Conservation (phyloP, 371 early-diverging fungal species). For the Mortierella sp. region DNA sequence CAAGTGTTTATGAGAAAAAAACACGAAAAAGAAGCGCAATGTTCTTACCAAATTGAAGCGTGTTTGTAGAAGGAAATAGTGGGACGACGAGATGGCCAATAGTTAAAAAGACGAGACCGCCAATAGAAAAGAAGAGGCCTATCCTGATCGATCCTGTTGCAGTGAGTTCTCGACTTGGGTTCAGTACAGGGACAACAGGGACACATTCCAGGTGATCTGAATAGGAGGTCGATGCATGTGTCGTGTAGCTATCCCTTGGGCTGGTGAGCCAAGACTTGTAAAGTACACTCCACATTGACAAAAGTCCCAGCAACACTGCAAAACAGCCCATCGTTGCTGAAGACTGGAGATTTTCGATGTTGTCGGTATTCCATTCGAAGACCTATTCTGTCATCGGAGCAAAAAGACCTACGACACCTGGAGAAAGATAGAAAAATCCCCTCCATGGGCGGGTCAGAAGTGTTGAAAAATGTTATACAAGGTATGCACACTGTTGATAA, state of each 20-base stretch:
- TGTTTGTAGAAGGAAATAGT: conserved; percentile 6
- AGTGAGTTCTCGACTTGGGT: not conserved
- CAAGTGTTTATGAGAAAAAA: not conserved
- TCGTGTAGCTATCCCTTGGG: not conserved
- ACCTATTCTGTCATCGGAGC: conserved; percentile 20
- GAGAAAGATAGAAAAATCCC: not conserved
- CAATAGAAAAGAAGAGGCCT: conserved; percentile 14
- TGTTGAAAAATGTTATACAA: not conserved
- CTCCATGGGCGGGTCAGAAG: too few species aligned
- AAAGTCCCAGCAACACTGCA: conserved; percentile 10
- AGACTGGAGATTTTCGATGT: conserved; percentile 9
- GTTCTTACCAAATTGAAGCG: conserved; percentile 13
- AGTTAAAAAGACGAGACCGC: not conserved
- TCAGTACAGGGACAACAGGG: too few species aligned
- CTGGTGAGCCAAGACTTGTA: conserved; percentile 18
- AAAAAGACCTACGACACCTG: conserved; percentile 10
- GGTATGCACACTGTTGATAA: not conserved
- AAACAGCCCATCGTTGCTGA: not conserved
- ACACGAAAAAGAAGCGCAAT: not conserved
- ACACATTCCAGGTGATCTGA: too few species aligned
- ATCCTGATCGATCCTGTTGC: conserved; percentile 15
- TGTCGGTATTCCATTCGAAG: conserved; percentile 20
- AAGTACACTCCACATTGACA: conserved; percentile 13
- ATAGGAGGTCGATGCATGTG: not conserved
- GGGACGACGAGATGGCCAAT: conserved; percentile 3